Base-by-base conservation (phyloP, 2,329 filamentous ascomycete genomes). In the Ceratocystis alfenasii region DNA sequence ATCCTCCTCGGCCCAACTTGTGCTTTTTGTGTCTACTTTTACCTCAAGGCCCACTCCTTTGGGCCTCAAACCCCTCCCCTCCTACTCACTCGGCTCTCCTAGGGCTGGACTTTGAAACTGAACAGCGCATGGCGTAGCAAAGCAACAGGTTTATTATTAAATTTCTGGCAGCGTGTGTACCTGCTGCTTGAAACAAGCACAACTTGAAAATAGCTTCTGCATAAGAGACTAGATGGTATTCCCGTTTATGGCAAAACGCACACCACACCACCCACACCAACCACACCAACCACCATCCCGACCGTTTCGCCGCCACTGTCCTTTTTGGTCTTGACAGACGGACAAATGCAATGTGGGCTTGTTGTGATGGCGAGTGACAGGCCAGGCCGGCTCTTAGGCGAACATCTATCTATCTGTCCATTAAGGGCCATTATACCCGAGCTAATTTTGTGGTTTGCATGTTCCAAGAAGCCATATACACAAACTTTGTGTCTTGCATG, bases 41-140 rank as follows among this genome's bases (percentile, higher is more conserved):
- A 59, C 53, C 53, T 59, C 28, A n/a, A 33, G 25, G 28, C 53
- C 53, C 15, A 59, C 53, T 33, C 7, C 53, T 17, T 59, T 59
- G 53, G 25, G 28, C 53, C 17, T 17, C 25, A 59, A 59, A 59
- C 53, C 22, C 20, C 2, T 22, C 22, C 22, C 22, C 7, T 30
- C 22, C 12, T n/a, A 28, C 5, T 33, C 53, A 28, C 5, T 33
- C 53, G 53, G 53, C 22, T 57, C 25, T 57, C 25, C 28, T 59
- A 59, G 53, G 53, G 53, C 53, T 59, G 17, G 53, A 59, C 28
- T 59, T 59, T 33, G 53, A 59, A 59, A 59, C 53, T 1, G 53
- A 17, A 59, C 53, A 59, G 15, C 53, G 15, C 53, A 59, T 59
- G 53, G 53, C 53, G 53, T 59, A 59, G 53, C 53, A 59, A 59